Percentiles rank a stretch among this genome's conserved stretches.
Conservation (phyloP, 345 rosid genomes). For the Syzygium aromaticum region DNA sequence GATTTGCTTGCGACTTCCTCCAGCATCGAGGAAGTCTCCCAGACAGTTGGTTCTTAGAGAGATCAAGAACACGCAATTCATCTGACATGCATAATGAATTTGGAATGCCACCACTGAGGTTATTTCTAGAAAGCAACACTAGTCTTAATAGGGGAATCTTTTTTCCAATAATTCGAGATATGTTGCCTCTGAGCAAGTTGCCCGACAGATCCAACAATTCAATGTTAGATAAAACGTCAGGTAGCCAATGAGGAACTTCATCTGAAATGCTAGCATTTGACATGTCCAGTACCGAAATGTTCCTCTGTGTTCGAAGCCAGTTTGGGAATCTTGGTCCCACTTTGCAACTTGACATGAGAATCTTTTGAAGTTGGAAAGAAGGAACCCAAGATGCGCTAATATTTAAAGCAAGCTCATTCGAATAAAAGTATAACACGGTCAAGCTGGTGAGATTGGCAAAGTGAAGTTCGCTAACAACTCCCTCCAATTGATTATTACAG, state of each 20-base stretch:
- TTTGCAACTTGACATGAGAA: neutral
- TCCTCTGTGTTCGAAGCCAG: neutral
- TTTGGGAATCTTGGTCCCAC: neutral
- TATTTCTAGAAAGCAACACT: neutral
- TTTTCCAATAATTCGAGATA: neutral
- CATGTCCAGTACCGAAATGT: neutral
- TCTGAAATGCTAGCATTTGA: neutral
- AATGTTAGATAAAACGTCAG: neutral
- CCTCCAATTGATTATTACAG: neutral
- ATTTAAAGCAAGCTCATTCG: fast-evolving
- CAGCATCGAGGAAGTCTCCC: too few species aligned
- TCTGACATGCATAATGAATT: neutral
- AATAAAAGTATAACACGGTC: neutral
- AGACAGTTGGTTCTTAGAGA: too few species aligned
- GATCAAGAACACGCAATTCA: too few species aligned
- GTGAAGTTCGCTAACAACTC: neutral
- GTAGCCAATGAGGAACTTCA: neutral
- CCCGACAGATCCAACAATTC: neutral
- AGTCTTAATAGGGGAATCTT: fast-evolving
- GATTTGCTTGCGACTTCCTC: too few species aligned
- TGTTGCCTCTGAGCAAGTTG: neutral
- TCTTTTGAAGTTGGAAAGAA: neutral
- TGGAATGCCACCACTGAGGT: neutral
- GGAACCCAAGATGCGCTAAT: neutral
- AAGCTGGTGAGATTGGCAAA: neutral